A percentile compares a stretch with the other conserved stretches of the same genome.
Evolutionary conservation across 2,329 filamentous ascomycete genomes (phyloP).

Genomic region (Cyclaneusma minus): DNA sequence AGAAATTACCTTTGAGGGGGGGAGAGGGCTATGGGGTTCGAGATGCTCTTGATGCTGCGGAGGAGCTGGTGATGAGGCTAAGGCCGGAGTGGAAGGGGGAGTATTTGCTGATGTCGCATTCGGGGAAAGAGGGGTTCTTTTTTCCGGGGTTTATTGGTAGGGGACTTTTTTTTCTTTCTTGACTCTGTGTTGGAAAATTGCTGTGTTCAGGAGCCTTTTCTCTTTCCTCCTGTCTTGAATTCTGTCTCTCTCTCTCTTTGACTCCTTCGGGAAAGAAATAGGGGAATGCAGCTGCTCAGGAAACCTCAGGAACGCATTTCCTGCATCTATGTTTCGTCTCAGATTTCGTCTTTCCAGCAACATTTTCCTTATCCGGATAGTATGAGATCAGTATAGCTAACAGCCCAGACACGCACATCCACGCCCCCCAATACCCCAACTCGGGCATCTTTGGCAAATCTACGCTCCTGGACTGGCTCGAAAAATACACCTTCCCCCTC

Average conservation of each 20-base stretch:
- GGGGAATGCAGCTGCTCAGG: too few relatives aligned
- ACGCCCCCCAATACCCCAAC: conserved; percentile 91
- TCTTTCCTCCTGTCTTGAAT: too few relatives aligned
- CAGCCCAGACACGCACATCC: conserved; percentile 75
- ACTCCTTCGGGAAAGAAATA: too few relatives aligned
- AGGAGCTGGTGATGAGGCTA: background rate
- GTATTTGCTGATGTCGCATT: conserved; percentile 1
- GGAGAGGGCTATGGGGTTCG: conserved; percentile 14
- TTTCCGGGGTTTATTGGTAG: conserved; percentile 71
- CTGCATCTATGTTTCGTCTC: too few relatives aligned
- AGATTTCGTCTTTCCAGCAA: too few relatives aligned
- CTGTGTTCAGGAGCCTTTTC: too few relatives aligned
- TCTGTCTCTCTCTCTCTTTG: too few relatives aligned
- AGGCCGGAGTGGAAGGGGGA: conserved; percentile 12
- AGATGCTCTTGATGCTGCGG: conserved; percentile 21
- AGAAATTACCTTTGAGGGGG: conserved; percentile 3
- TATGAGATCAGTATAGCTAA: too few relatives aligned
- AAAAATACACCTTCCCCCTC: conserved; percentile 88
- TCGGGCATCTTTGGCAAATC: conserved; percentile 85
- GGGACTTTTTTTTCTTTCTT: conserved; percentile 12
- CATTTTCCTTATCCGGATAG: background rate
- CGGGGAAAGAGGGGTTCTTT: conserved; percentile 48
- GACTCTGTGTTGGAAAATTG: too few relatives aligned
- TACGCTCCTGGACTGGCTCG: conserved; percentile 84
- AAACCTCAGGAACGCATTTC: background rate